A percentile compares a stretch with the other conserved stretches of the same genome.
phyloP scores from a whole-genome alignment of 169 alveolate genomes.

The Sarcocystis neurona region DNA sequence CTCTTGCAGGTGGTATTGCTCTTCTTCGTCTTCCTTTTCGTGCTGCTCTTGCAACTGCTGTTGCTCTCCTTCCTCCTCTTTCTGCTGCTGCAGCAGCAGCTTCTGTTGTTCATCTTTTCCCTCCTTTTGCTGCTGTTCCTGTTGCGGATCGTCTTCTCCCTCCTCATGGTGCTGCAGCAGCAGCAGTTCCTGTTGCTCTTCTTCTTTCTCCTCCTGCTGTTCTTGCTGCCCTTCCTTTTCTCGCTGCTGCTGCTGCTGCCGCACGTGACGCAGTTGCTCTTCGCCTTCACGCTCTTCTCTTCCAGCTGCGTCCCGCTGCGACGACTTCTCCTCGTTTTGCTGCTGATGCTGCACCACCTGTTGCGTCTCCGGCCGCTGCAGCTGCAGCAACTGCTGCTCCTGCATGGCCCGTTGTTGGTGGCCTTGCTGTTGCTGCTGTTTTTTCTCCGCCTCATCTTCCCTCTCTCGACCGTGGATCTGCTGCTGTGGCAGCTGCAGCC shows the following conservation, averaged over 20 bases:
- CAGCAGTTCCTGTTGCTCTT: slow-evolving; percentile 6
- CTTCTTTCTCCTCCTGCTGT: slow-evolving; percentile 8
- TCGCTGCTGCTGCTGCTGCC: slow-evolving; percentile 35
- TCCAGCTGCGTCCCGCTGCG: slow-evolving; percentile 14
- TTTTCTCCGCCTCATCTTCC: no score
- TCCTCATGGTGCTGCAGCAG: slow-evolving; percentile 56
- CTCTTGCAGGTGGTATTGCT: no score
- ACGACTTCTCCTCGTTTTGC: slow-evolving; percentile 13
- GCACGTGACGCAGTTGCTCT: background rate
- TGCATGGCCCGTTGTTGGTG: slow-evolving; percentile 21
- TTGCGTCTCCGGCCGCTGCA: background rate
- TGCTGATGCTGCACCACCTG: slow-evolving; percentile 26
- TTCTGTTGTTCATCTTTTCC: no score
- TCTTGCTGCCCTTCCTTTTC: background rate
- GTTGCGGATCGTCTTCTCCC: no score
- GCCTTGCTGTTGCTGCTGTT: slow-evolving; percentile 20
- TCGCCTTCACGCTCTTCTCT: background rate
- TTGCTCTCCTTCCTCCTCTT: no score
- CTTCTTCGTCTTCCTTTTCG: no score
- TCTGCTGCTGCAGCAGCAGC: no score
- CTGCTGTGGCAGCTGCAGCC: slow-evolving; percentile 32
- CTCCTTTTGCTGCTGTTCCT: no score
- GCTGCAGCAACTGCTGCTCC: slow-evolving; percentile 38
- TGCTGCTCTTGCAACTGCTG: no score
- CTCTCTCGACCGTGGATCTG: no score